A percentile compares a stretch with the other conserved stretches of the same genome.
phyloP scores from a whole-genome alignment of 345 rosid species.

The Geranium brycei region DNA sequence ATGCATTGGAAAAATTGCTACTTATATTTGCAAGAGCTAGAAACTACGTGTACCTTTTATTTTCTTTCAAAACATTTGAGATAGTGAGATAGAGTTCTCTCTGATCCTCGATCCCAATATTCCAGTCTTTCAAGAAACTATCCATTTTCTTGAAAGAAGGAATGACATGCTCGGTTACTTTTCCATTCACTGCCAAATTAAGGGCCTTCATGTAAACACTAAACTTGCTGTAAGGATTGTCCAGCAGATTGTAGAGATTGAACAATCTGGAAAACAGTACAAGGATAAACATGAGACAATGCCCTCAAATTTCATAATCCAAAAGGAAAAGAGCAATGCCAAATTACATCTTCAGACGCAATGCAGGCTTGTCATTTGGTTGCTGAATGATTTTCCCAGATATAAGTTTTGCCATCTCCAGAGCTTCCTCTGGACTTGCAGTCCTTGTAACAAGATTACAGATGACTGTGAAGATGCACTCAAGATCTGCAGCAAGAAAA shows the following conservation, averaged over 20 bases:
- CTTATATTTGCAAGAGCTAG: neutral
- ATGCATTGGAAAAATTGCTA: neutral
- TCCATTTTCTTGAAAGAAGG: constrained; percentile 76
- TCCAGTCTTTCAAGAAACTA: constrained; percentile 91
- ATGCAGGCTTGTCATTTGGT: constrained; percentile 69
- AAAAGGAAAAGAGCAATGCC: constrained; percentile 1
- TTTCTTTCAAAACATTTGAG: constrained; percentile 61
- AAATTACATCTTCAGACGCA: constrained; percentile 81
- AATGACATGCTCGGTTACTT: constrained; percentile 52
- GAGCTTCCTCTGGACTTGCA: constrained; percentile 45
- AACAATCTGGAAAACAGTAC: constrained; percentile 55
- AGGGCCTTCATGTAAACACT: constrained; percentile 73
- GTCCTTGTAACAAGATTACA: constrained; percentile 69
- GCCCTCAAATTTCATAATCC: neutral
- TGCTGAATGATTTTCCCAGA: constrained; percentile 68
- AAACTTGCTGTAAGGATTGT: constrained; percentile 49
- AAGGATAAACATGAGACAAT: constrained; percentile 13
- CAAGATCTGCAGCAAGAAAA: constrained; percentile 49
- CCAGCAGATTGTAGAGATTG: constrained; percentile 81
- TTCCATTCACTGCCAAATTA: constrained; percentile 55
- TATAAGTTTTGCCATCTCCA: constrained; percentile 61
- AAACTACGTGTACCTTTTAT: constrained; percentile 42
- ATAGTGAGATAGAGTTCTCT: constrained; percentile 67
- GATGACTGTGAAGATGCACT: constrained; percentile 87
- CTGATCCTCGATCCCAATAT: constrained; percentile 61